Evolutionary conservation across 2,329 filamentous ascomycete genomes (phyloP).

Genomic region (Allantophomopsis cytisporea): DNA sequence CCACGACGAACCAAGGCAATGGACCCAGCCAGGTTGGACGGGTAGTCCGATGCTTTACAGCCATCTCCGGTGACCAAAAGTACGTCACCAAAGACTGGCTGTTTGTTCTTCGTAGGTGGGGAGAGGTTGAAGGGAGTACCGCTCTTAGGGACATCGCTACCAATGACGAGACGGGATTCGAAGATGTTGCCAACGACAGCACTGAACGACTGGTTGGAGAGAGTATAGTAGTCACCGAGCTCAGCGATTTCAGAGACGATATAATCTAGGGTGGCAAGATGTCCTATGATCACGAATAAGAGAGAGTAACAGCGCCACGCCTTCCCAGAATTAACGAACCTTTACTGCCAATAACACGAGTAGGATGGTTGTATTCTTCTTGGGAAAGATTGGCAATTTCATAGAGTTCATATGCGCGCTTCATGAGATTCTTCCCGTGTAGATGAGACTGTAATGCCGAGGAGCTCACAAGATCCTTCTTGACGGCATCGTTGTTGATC

Average conservation of each 20-base stretch:
- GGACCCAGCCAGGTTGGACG: slow-evolving; percentile 39
- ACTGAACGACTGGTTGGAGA: slow-evolving; percentile 50
- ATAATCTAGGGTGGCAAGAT: slow-evolving; percentile 50
- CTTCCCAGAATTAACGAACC: slow-evolving; percentile 23
- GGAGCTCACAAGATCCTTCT: slow-evolving; percentile 30
- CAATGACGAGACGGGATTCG: slow-evolving; percentile 43
- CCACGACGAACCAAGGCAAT: slow-evolving; percentile 63
- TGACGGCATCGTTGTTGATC: slow-evolving; percentile 5
- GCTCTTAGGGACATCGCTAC: slow-evolving; percentile 31
- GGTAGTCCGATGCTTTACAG: slow-evolving; percentile 51
- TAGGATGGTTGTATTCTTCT: slow-evolving; percentile 52
- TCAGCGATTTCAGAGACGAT: slow-evolving; percentile 39
- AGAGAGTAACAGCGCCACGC: slow-evolving; percentile 5
- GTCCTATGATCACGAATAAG: slow-evolving; percentile 27
- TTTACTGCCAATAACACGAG: slow-evolving; percentile 54
- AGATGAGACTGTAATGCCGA: slow-evolving; percentile 43
- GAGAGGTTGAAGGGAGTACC: slow-evolving; percentile 50
- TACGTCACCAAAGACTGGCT: slow-evolving; percentile 45
- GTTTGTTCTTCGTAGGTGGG: slow-evolving; percentile 45
- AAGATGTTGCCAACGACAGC: slow-evolving; percentile 46
- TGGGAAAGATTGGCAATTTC: slow-evolving; percentile 44
- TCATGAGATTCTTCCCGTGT: slow-evolving; percentile 37
- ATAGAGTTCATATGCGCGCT: slow-evolving; percentile 46
- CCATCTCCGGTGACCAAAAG: slow-evolving; percentile 41
- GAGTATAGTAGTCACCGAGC: slow-evolving; percentile 45